Conservation (phyloP, 2,329 filamentous ascomycete genomes). For the Rhexocercosporidium sp. region DNA sequence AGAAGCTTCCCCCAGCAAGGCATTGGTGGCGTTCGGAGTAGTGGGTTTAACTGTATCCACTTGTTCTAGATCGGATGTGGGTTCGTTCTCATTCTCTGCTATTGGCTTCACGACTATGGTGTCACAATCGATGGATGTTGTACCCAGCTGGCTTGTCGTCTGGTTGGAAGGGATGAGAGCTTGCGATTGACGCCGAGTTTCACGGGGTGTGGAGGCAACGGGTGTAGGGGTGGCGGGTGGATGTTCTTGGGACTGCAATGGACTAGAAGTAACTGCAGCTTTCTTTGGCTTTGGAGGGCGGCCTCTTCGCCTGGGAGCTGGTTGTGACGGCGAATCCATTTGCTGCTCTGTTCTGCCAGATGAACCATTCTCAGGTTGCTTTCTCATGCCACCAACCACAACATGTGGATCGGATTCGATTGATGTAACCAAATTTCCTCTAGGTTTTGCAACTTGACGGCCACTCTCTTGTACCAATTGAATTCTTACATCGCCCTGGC, state of each 20-base stretch:
- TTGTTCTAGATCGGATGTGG: not conserved
- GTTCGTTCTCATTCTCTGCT: not conserved
- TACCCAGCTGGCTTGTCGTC: not conserved
- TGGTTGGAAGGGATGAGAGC: not conserved
- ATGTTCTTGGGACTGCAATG: not conserved
- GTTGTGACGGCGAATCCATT: not conserved
- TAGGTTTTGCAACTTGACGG: not conserved
- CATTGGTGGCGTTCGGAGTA: not conserved
- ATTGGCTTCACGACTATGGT: not conserved
- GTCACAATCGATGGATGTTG: not conserved
- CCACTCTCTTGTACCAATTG: not conserved
- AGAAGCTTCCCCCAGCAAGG: not conserved
- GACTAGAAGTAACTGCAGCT: not conserved
- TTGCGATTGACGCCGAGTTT: not conserved
- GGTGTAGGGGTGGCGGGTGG: too few relatives aligned
- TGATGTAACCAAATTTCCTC: not conserved
- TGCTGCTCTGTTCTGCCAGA: not conserved
- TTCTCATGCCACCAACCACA: not conserved
- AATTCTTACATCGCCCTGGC: constrained; percentile 12
- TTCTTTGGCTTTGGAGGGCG: constrained; percentile 9
- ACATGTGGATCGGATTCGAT: not conserved
- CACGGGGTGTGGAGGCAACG: not conserved
- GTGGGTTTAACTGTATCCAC: not conserved
- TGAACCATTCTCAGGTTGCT: not conserved
- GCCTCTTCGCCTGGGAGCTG: constrained; percentile 7